Conservation (phyloP, 768 basidiomycete genomes). For the Neoboletus magnificus region DNA sequence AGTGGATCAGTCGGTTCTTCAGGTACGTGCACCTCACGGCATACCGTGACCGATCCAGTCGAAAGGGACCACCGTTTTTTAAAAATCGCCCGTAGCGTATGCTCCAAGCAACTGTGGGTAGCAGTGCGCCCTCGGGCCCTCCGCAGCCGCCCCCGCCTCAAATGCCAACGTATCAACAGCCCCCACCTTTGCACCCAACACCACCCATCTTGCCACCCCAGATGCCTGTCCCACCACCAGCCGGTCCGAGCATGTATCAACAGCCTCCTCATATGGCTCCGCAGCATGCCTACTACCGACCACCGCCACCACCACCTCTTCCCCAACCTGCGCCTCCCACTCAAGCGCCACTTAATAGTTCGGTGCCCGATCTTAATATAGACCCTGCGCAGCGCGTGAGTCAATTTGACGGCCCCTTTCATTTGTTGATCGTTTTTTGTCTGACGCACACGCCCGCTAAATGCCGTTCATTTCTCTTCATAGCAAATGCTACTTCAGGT, state of each 20-base stretch:
- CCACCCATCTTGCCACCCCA: slow-evolving; percentile 33
- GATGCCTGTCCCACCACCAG: slow-evolving; percentile 30
- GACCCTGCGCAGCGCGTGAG: slow-evolving; percentile 52
- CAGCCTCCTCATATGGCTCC: slow-evolving; percentile 31
- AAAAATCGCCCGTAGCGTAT: slow-evolving; percentile 39
- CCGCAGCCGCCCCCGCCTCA: slow-evolving; percentile 32
- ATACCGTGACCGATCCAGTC: not conserved
- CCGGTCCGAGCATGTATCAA: slow-evolving; percentile 30
- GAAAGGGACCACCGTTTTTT: slow-evolving; percentile 3
- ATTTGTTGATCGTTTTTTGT: not conserved
- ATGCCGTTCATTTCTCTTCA: not conserved
- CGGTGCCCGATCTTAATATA: slow-evolving; percentile 38
- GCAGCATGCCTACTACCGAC: slow-evolving; percentile 32
- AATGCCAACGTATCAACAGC: slow-evolving; percentile 29
- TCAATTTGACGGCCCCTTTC: slow-evolving; percentile 2
- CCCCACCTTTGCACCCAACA: slow-evolving; percentile 31
- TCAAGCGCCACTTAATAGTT: slow-evolving; percentile 25
- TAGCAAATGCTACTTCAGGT: slow-evolving; percentile 88
- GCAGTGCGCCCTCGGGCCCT: slow-evolving; percentile 25
- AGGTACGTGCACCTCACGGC: slow-evolving; percentile 44
- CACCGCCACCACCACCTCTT: slow-evolving; percentile 21
- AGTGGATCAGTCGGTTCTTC: slow-evolving; percentile 81
- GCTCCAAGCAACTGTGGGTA: slow-evolving; percentile 44
- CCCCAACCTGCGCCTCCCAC: slow-evolving; percentile 29
- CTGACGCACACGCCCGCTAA: not conserved